phyloP scores from a whole-genome alignment of 192 early-diverging fungal genomes.

The Coemansia sp. region DNA sequence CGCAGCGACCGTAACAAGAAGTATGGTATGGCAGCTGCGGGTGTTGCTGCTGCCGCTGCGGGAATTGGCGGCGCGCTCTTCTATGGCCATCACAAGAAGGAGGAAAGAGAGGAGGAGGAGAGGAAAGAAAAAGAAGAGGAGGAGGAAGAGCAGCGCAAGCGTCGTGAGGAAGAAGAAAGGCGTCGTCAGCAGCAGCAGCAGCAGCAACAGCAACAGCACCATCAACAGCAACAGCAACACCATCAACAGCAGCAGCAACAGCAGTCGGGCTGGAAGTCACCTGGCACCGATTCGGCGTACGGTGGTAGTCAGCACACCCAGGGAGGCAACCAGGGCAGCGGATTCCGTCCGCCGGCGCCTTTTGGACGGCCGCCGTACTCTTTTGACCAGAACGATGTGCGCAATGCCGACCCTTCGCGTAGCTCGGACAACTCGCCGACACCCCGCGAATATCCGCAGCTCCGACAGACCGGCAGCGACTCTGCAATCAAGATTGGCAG shows the following conservation, averaged over 20 bases:
- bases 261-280: constrained; percentile 20
- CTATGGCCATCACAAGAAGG: constrained; percentile 47
- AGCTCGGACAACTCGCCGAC: constrained; percentile 46
- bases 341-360: constrained; percentile 30
- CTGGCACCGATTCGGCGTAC: constrained; percentile 38
- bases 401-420: constrained; percentile 38
- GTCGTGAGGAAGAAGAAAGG: constrained; percentile 18
- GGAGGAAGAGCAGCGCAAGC: constrained; percentile 17
- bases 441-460: constrained; percentile 43
- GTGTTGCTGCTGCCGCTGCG: constrained; percentile 22
- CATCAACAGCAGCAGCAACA: constrained; percentile 19
- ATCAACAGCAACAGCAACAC: constrained; percentile 5
- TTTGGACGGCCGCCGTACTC: constrained; percentile 33
- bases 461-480: constrained; percentile 32
- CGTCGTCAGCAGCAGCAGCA: constrained; percentile 27
- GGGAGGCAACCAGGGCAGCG: constrained; percentile 5
- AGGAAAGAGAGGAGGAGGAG: constrained; percentile 30
- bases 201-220: constrained; percentile 8
- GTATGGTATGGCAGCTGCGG: constrained; percentile 29
- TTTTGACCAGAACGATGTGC: constrained; percentile 44
- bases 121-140: constrained; percentile 19
- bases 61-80: constrained; percentile 32
- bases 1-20: constrained; percentile 35
- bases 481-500: constrained; percentile 47
- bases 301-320: constrained; percentile 16